Percentiles rank a stretch among this genome's conserved stretches.
Evolutionary conservation across 2,329 filamentous ascomycete genomes (phyloP).

Genomic region (Sarocladium strictum): DNA sequence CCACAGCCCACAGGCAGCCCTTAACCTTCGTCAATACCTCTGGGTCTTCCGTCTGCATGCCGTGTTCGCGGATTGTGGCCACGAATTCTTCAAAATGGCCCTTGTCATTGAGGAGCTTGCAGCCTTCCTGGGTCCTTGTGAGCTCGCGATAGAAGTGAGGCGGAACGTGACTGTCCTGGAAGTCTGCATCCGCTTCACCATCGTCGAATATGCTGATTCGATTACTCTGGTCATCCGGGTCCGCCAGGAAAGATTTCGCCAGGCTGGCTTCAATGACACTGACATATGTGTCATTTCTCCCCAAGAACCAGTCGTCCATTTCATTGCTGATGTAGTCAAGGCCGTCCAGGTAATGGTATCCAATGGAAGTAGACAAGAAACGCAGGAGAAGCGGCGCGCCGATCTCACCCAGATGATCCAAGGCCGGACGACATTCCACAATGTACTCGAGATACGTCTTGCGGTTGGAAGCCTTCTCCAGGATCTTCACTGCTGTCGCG

Average conservation of each 20-base stretch:
- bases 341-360: slow-evolving; percentile 94
- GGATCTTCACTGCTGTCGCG: slow-evolving; percentile 90
- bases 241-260: slow-evolving; percentile 73
- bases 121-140: slow-evolving; percentile 87
- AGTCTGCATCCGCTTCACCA: slow-evolving; percentile 48
- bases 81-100: slow-evolving; percentile 96
- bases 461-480: slow-evolving; percentile 95
- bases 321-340: slow-evolving; percentile 98
- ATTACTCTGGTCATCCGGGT: slow-evolving; percentile 50
- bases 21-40: slow-evolving; percentile 92
- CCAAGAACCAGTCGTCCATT: slow-evolving; percentile 99
- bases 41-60: slow-evolving; percentile 74
- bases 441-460: slow-evolving; percentile 90
- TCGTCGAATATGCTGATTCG: slow-evolving; percentile 55
- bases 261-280: slow-evolving; percentile 92
- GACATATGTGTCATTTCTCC: slow-evolving; percentile 94
- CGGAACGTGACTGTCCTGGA: slow-evolving; percentile 67
- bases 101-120: slow-evolving; percentile 81
- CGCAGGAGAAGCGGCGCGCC: slow-evolving; percentile 86
- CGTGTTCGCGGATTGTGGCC: slow-evolving; percentile 79
- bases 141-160: slow-evolving; percentile 97
- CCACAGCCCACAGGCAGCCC: slow-evolving; percentile 94
- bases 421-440: slow-evolving; percentile 87
- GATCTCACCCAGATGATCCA: slow-evolving; percentile 95
- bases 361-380: slow-evolving; percentile 92